Percentiles rank a stretch among this genome's conserved stretches.
Evolutionary conservation across 495 filamentous ascomycete genomes (phyloP).

Genomic region (Chaetomium fimeti): DNA sequence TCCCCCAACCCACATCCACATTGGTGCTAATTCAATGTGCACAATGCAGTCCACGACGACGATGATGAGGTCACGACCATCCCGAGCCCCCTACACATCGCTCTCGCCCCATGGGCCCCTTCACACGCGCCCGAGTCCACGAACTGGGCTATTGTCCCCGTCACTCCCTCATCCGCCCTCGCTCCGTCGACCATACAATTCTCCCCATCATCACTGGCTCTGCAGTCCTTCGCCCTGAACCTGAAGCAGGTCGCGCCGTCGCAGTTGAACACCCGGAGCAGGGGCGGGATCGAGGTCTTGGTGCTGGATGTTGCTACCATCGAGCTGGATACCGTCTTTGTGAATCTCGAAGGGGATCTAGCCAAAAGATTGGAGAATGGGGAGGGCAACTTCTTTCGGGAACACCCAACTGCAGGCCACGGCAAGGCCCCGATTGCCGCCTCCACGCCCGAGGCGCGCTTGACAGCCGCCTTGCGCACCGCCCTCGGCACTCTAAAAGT

Average conservation of each 20-base stretch:
- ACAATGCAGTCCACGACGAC: no score
- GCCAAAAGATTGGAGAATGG: slow-evolving; percentile 55
- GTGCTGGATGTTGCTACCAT: slow-evolving; percentile 78
- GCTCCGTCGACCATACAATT: slow-evolving; percentile 76
- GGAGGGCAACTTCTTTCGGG: slow-evolving; percentile 55
- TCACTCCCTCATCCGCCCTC: slow-evolving; percentile 58
- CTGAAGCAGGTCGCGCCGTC: slow-evolving; percentile 60
- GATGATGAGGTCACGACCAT: slow-evolving; percentile 21
- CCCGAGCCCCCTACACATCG: slow-evolving; percentile 59
- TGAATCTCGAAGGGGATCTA: slow-evolving; percentile 77
- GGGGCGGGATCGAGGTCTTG: slow-evolving; percentile 71
- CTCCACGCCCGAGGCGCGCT: slow-evolving; percentile 58
- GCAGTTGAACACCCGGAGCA: slow-evolving; percentile 60
- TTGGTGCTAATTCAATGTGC: slow-evolving; percentile 25
- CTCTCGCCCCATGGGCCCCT: slow-evolving; percentile 78
- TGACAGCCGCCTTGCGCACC: slow-evolving; percentile 75
- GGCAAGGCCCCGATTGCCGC: slow-evolving; percentile 35
- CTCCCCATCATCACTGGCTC: slow-evolving; percentile 72
- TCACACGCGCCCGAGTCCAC: slow-evolving; percentile 60
- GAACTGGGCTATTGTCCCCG: slow-evolving; percentile 82
- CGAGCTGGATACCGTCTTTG: slow-evolving; percentile 76
- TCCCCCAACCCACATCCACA: neutral
- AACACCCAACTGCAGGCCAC: slow-evolving; percentile 40
- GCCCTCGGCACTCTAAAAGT: slow-evolving; percentile 68
- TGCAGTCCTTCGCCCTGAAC: slow-evolving; percentile 70